phyloP scores from a whole-genome alignment of 2,329 filamentous ascomycete species.

The Sphaerostilbella broomeana region DNA sequence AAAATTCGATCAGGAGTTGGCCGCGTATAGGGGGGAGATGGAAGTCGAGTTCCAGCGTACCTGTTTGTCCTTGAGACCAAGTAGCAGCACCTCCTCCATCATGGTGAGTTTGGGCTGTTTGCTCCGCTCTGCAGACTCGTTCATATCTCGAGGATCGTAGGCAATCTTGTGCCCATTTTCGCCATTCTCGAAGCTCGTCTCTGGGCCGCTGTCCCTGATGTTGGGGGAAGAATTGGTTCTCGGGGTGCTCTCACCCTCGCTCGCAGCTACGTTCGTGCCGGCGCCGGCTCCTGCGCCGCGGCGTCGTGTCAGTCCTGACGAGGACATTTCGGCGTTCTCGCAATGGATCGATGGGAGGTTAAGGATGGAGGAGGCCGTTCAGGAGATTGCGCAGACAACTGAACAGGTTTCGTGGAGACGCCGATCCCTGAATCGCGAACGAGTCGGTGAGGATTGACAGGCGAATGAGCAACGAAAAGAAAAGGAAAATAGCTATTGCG shows the following conservation, averaged over 20 bases:
- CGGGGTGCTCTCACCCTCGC: slow-evolving; percentile 54
- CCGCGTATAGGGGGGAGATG: not conserved
- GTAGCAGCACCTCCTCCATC: slow-evolving; percentile 95
- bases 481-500: slow-evolving; percentile 2
- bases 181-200: slow-evolving; percentile 83
- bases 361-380: slow-evolving; percentile 5
- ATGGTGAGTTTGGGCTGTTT: slow-evolving; percentile 97
- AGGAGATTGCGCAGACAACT: slow-evolving; percentile 6
- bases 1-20: slow-evolving; percentile 10
- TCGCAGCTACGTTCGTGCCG: slow-evolving; percentile 48
- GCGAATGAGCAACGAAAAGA: not conserved
- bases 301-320: slow-evolving; percentile 56
- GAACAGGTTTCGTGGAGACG: slow-evolving; percentile 5
- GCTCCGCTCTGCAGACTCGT: slow-evolving; percentile 89
- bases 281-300: slow-evolving; percentile 62
- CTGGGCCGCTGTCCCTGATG: slow-evolving; percentile 49
- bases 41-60: slow-evolving; percentile 42
- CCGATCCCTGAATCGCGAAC: slow-evolving; percentile 6
- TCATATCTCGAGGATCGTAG: slow-evolving; percentile 94
- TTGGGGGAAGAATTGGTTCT: slow-evolving; percentile 51
- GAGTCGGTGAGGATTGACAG: slow-evolving; percentile 9
- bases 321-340: slow-evolving; percentile 26
- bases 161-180: slow-evolving; percentile 99
- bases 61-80: slow-evolving; percentile 98
- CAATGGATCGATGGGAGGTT: slow-evolving; percentile 3